Evolutionary conservation across 352 stramenopile genomes (phyloP).

Genomic region (Phytophthora vignae): DNA sequence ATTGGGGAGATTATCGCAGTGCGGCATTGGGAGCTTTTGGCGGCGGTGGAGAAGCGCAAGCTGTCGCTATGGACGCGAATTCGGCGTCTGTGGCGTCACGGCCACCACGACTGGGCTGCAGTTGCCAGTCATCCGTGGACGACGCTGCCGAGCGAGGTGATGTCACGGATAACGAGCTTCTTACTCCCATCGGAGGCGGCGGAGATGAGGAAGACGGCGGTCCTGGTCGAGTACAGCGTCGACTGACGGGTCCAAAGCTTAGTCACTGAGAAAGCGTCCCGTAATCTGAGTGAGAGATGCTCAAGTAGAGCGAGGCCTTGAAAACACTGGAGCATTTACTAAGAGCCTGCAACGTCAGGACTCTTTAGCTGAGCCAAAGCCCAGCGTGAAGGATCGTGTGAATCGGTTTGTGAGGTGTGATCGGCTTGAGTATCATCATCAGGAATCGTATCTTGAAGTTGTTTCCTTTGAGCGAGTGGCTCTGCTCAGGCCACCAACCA

Average conservation of each 20-base stretch:
- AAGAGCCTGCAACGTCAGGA: background rate
- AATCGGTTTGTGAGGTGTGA: background rate
- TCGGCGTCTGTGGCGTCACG: background rate
- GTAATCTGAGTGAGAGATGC: background rate
- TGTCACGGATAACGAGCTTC: constrained; percentile 11
- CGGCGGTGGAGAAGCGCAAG: background rate
- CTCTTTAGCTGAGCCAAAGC: background rate
- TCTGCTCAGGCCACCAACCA: background rate
- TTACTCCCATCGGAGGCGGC: constrained; percentile 6
- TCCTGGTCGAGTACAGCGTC: constrained; percentile 6
- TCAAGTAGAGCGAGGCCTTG: too few relatives aligned
- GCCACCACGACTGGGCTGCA: constrained; percentile 10
- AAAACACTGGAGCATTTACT: too few relatives aligned
- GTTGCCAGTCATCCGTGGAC: constrained; percentile 9
- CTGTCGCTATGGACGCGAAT: constrained; percentile 3
- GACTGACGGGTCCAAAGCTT: background rate
- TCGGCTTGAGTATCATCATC: constrained; percentile 4
- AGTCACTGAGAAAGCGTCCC: too few relatives aligned
- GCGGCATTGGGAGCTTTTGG: constrained; percentile 9
- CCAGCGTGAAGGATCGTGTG: background rate
- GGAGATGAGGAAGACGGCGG: constrained; percentile 9
- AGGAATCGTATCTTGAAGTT: background rate
- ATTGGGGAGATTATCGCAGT: constrained; percentile 13
- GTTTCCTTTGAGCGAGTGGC: background rate
- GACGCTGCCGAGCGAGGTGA: constrained; percentile 15